Percentiles rank a stretch among this genome's conserved stretches.
Conservation (phyloP, 106 monocot genomes). For the Hemerocallis citrina region DNA sequence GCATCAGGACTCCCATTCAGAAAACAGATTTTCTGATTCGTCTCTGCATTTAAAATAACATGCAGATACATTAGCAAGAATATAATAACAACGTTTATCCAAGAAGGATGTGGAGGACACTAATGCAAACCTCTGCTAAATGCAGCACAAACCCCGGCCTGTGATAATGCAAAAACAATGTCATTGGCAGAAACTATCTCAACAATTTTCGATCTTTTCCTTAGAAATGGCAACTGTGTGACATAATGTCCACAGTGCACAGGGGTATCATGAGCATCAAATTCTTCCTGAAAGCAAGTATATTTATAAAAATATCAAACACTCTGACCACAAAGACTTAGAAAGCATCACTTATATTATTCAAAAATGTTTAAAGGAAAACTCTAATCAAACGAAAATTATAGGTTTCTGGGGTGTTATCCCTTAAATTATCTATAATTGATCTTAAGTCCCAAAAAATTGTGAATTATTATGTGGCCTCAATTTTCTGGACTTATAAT, state of each 20-base stretch:
- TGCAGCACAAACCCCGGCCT: conserved; percentile 76
- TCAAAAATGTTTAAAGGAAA: no score
- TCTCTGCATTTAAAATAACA: conserved; percentile 33
- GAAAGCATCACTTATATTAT: no score
- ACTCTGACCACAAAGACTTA: no score
- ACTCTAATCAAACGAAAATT: no score
- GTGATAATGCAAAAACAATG: conserved; percentile 73
- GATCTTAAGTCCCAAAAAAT: no score
- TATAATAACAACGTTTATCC: background rate
- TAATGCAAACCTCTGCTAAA: conserved; percentile 66
- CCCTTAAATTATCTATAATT: no score
- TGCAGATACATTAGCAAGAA: background rate
- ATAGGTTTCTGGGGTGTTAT: no score
- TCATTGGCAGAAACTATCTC: conserved; percentile 67
- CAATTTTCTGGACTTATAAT: no score
- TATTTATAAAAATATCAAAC: no score
- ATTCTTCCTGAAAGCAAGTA: conserved; percentile 50
- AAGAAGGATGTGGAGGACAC: background rate
- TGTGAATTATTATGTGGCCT: no score
- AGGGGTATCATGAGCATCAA: conserved; percentile 70
- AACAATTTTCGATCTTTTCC: conserved; percentile 70
- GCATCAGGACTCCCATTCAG: conserved; percentile 81
- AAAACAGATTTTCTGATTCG: conserved; percentile 76
- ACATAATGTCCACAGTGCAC: conserved; percentile 36
- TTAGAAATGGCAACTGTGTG: conserved; percentile 44